Evolutionary conservation across 75 land plant genomes (phyloP).

Genomic region (Picea sitchensis): DNA sequence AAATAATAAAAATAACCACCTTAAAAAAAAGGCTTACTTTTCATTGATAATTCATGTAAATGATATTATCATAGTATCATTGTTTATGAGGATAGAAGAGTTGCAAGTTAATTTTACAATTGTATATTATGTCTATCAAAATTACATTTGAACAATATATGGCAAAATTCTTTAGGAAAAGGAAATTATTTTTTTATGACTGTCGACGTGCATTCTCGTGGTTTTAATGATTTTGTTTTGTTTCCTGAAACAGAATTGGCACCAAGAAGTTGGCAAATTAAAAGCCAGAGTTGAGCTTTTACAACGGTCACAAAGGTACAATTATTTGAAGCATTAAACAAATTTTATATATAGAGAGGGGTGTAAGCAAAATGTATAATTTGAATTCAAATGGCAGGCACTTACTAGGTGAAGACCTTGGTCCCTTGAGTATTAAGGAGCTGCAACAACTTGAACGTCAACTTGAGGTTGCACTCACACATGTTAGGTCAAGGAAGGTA

Average conservation of each 20-base stretch:
- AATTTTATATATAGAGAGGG: background rate
- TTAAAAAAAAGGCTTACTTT: too few relatives aligned
- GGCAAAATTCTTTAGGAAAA: too few relatives aligned
- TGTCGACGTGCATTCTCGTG: too few relatives aligned
- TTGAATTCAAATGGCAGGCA: conserved; percentile 18
- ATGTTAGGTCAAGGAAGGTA: conserved; percentile 43
- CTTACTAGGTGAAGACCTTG: conserved; percentile 49
- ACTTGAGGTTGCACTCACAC: conserved; percentile 41
- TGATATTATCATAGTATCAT: too few relatives aligned
- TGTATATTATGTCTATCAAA: too few relatives aligned
- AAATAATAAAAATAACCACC: too few relatives aligned
- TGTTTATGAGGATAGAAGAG: too few relatives aligned
- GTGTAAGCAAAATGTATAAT: background rate
- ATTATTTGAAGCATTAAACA: background rate
- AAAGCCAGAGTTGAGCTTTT: conserved; percentile 35
- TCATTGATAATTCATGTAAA: too few relatives aligned
- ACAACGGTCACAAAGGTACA: conserved; percentile 37
- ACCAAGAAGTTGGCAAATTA: conserved; percentile 45
- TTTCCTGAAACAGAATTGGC: conserved; percentile 22
- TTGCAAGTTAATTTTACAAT: too few relatives aligned
- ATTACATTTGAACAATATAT: too few relatives aligned
- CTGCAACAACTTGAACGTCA: conserved; percentile 49
- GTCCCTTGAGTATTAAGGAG: conserved; percentile 38
- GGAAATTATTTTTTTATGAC: too few relatives aligned
- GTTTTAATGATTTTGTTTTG: too few relatives aligned